Conservation (phyloP, 2,329 filamentous ascomycete species). For the Nothopassalora personata region DNA sequence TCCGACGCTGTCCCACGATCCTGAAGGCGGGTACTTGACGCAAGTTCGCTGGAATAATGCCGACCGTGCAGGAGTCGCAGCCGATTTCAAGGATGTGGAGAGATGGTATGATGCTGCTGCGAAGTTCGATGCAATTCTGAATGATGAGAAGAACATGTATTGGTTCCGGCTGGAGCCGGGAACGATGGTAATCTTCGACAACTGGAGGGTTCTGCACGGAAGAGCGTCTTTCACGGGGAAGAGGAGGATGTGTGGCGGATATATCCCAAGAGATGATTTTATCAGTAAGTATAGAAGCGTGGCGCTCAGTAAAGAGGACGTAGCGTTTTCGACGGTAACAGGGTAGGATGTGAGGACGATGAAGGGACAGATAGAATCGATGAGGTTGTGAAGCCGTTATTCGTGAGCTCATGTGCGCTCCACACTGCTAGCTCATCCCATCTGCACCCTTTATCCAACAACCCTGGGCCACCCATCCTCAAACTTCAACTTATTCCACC, state of each 20-base stretch:
- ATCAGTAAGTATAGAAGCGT: slow-evolving; percentile 69
- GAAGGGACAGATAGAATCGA: background rate
- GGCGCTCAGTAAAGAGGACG: slow-evolving; percentile 47
- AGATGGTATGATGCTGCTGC: slow-evolving; percentile 74
- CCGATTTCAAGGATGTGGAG: slow-evolving; percentile 41
- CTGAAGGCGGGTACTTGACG: slow-evolving; percentile 41
- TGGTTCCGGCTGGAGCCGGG: slow-evolving; percentile 80
- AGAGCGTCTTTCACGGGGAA: slow-evolving; percentile 76
- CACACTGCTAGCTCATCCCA: background rate
- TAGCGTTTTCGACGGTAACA: slow-evolving; percentile 30
- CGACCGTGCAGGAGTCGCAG: slow-evolving; percentile 67
- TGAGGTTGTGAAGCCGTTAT: background rate
- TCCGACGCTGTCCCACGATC: slow-evolving; percentile 64
- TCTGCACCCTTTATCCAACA: background rate
- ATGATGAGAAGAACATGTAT: slow-evolving; percentile 60
- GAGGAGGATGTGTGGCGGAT: slow-evolving; percentile 83
- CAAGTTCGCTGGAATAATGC: slow-evolving; percentile 91
- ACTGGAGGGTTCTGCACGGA: slow-evolving; percentile 91
- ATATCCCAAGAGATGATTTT: slow-evolving; percentile 78
- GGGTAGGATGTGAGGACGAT: slow-evolving; percentile 15
- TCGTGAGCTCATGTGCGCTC: background rate
- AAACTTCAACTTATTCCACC: slow-evolving; percentile 23
- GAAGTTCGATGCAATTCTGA: slow-evolving; percentile 67
- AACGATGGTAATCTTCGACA: slow-evolving; percentile 79
- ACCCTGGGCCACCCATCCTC: slow-evolving; percentile 21